Base-by-base conservation (phyloP, 306 rosid genomes). In the Fragaria ananassa region DNA sequence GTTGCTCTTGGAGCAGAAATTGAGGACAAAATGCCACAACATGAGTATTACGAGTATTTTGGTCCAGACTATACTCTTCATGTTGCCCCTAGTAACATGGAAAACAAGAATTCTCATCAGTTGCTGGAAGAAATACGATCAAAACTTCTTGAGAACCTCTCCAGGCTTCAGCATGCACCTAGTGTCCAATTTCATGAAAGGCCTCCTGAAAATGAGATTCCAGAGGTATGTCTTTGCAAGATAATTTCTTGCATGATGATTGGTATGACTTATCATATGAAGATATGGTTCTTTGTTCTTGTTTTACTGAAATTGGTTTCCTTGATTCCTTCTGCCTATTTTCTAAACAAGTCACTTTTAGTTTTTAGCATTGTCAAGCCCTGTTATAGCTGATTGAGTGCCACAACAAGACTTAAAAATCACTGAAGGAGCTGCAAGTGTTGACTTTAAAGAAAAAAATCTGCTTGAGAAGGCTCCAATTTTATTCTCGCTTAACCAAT, bases 1-100 rank as follows among this genome's bases (percentile, higher is more conserved):
- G 97, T 92, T 83, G 97, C 97, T 54, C 96, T 92, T 65, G 97
- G 97, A 76, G 73, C 89, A 56, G 97, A 92, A 82, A 95, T 92
- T 78, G 97, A 92, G 71, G 97, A 92, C 86, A 90, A 90, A 82
- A 90, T 92, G 97, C 97, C 97, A 14, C 91, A 88, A 21, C 96
- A 92, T 34, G 97, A 92, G 78, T 92, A 92, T 86, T 92, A 88
- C 70, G 97, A 92, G 86, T 90, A 92, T 82, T 92, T 92, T 58
- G 97, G 97, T 65, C 97, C 97, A 45, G 97, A 92, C 87, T 92
- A 92, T 80, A 88, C 91, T 54, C 93, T 92, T 80, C 97, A 92
- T 79, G 97, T 92, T 78, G 97, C 96, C 81, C 97, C 97, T 78
- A 92, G 97, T 83, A 92, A 92, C 86, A 92, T 92, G 96, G 97